Evolutionary conservation across 306 rosid species (phyloP).

Genomic region (Sindora glabra): DNA sequence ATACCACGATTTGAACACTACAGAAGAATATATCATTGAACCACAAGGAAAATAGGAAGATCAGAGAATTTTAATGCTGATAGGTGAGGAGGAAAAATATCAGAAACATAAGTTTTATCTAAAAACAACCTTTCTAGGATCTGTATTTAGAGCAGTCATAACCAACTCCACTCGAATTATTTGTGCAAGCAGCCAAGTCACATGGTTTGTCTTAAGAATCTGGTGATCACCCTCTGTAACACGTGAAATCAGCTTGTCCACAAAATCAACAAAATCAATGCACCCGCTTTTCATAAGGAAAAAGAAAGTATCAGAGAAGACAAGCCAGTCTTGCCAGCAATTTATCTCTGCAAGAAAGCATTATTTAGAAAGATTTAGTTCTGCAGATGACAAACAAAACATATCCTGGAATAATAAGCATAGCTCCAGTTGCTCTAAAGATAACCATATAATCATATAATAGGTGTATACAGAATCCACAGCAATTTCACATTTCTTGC

Average conservation of each 20-base stretch:
- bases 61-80: slow-evolving; percentile 1
- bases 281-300: slow-evolving; percentile 92
- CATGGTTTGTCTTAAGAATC: slow-evolving; percentile 81
- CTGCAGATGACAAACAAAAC: slow-evolving; percentile 3
- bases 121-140: slow-evolving; percentile 83
- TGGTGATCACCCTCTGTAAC: slow-evolving; percentile 77
- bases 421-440: background rate
- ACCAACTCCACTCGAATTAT: slow-evolving; percentile 90
- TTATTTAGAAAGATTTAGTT: slow-evolving; percentile 16
- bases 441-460: no score
- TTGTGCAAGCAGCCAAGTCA: slow-evolving; percentile 92
- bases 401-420: slow-evolving; percentile 4
- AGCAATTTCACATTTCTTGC: background rate
- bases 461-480: background rate
- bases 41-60: slow-evolving; percentile 8
- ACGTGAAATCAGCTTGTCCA: slow-evolving; percentile 85
- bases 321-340: slow-evolving; percentile 99
- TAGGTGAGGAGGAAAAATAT: slow-evolving; percentile 4
- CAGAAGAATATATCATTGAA: background rate
- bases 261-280: slow-evolving; percentile 90
- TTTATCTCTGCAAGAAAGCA: slow-evolving; percentile 75
- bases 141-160: slow-evolving; percentile 80
- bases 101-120: slow-evolving; percentile 1
- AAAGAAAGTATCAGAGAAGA: slow-evolving; percentile 82
- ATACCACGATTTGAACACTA: slow-evolving; percentile 4